Evolutionary conservation across 345 rosid genomes (phyloP), one percentile per base, ranked within the genome.

Genomic region (Viola odorata): DNA sequence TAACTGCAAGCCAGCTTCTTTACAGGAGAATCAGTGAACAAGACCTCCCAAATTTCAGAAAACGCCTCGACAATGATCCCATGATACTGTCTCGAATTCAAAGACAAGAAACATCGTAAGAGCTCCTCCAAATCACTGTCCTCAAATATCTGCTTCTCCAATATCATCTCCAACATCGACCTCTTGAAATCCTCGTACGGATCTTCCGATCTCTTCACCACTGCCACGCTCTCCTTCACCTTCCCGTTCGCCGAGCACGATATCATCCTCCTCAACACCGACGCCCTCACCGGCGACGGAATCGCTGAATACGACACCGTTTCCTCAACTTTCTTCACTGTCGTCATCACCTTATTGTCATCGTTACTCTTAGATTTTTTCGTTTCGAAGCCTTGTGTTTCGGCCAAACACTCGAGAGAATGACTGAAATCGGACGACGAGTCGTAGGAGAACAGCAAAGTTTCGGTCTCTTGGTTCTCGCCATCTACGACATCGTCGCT

Each of bases 121-220:
- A 82, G 87, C 45, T 75, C 72, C 73, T 81, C 78, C 51, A 85
- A 75, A 13, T 79, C 91, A 63, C 56, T 51, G 0, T 63, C 76
- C 48, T 72, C 82, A 45, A 71, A 79, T 62, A 82, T 67, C 58
- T 76, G 75, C 65, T 70, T 82, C 76, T 81, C 81, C 60, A 75
- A 37, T 68, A 85, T 79, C 87, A 85, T 81, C 74, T 85, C 87
- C 73, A 76, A 41, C 91, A 82, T 85, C 32, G 91, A 82, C 70
- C 67, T 62, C 77, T 71, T 79, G 64, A 85, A 82, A 55, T 85
- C 91, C 57, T 64, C 82, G 3, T 77, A 71, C 5, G 87, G 91
- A 54, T 85, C 65, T 67, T 64, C 57, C 52, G 91, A 83, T 58
- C 69, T 77, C 77, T 79, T 83, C 75, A 75, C 76, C 74, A 85